Evolutionary conservation across 2,329 filamentous ascomycete species (phyloP).

Genomic region (Fusarium anguioides): DNA sequence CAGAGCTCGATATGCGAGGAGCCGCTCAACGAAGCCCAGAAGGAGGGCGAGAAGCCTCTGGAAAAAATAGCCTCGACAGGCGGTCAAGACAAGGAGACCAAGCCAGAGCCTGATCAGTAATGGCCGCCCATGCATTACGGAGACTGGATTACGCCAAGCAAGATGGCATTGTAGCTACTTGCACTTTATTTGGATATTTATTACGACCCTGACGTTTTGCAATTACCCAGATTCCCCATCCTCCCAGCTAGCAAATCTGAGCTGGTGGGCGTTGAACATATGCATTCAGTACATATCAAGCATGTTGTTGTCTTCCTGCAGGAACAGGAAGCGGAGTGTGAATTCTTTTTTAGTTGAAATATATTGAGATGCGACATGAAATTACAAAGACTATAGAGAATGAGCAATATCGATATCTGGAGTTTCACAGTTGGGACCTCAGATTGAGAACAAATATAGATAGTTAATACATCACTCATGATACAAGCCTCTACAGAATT

Average conservation of each 20-base stretch:
- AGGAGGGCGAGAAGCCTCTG: conserved; percentile 18
- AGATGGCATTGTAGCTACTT: background rate
- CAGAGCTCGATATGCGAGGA: conserved; percentile 35
- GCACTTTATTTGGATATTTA: conserved; percentile 12
- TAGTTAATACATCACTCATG: conserved; percentile 28
- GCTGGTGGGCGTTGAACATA: conserved; percentile 15
- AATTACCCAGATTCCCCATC: conserved; percentile 19
- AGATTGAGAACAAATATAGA: conserved; percentile 33
- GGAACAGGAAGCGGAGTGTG: conserved; percentile 22
- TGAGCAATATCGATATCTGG: conserved; percentile 18
- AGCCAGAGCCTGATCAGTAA: conserved; percentile 18
- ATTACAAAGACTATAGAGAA: conserved; percentile 23
- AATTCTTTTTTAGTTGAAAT: conserved; percentile 14
- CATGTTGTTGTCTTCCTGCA: conserved; percentile 28
- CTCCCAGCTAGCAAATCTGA: conserved; percentile 12
- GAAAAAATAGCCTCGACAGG: conserved; percentile 31
- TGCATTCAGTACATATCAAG: conserved; percentile 34
- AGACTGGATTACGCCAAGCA: background rate
- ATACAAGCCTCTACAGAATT: background rate
- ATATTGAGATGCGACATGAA: conserved; percentile 36
- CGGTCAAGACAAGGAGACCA: conserved; percentile 6
- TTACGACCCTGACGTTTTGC: conserved; percentile 14
- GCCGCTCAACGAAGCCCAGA: conserved; percentile 16
- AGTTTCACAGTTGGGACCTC: conserved; percentile 25
- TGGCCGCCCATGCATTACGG: background rate